Evolutionary conservation across 2,329 filamentous ascomycete genomes (phyloP).

Genomic region (Colletotrichum costaricense): DNA sequence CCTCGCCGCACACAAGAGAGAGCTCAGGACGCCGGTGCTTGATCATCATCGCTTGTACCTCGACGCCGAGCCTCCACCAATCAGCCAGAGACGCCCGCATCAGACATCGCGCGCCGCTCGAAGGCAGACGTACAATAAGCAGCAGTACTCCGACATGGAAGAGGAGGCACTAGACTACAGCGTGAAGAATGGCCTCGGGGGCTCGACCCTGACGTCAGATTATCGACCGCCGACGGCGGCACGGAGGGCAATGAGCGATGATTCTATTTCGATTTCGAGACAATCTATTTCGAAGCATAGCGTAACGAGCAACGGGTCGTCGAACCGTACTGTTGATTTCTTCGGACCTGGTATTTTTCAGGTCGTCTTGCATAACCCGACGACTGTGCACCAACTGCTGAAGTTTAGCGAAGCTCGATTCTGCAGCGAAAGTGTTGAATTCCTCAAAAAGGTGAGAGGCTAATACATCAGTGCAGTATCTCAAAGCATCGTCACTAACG

Average conservation of each 20-base stretch:
- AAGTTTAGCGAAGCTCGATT: slow-evolving; percentile 58
- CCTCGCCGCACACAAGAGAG: slow-evolving; percentile 20
- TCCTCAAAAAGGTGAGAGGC: slow-evolving; percentile 59
- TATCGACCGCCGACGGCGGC: background rate
- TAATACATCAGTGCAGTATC: background rate
- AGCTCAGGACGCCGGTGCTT: slow-evolving; percentile 21
- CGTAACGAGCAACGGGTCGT: slow-evolving; percentile 13
- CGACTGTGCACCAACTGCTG: slow-evolving; percentile 57
- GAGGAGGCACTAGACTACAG: slow-evolving; percentile 6
- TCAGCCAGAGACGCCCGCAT: slow-evolving; percentile 18
- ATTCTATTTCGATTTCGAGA: slow-evolving; percentile 22
- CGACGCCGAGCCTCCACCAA: slow-evolving; percentile 28
- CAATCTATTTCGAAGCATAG: slow-evolving; percentile 30
- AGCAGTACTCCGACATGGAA: slow-evolving; percentile 4
- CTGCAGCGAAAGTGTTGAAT: slow-evolving; percentile 63
- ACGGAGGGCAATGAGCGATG: slow-evolving; percentile 10
- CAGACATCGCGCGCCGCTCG: background rate
- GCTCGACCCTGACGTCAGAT: slow-evolving; percentile 9
- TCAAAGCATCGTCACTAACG: slow-evolving; percentile 39
- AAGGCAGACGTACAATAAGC: background rate
- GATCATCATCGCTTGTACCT: slow-evolving; percentile 20
- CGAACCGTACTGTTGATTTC: slow-evolving; percentile 53
- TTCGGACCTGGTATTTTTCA: slow-evolving; percentile 62
- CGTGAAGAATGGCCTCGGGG: background rate
- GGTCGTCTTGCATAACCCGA: slow-evolving; percentile 61